These are phyloP conservation scores for Alloteropsis angusta DNA, from an alignment of 202 grass and related monocot species.

Conservation along the genomic window DNA sequence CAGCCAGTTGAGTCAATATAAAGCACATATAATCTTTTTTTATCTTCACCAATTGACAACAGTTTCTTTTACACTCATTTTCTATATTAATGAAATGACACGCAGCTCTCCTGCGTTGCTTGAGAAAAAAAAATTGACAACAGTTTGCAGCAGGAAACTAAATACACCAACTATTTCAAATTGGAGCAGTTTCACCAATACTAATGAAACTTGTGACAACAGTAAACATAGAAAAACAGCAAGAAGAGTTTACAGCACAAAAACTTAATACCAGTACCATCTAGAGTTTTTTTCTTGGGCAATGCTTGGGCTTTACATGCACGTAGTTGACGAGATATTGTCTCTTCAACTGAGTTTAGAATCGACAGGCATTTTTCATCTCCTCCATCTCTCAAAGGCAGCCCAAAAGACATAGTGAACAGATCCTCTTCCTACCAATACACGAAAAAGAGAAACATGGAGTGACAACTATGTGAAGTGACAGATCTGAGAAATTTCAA, in stretches of 20 bases:
- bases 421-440: constrained; percentile 85
- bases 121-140: too few relatives aligned
- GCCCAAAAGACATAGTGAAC: constrained; percentile 86
- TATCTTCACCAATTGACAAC: background rate
- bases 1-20: background rate
- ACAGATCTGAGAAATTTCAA: background rate
- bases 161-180: background rate
- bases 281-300: constrained; percentile 77
- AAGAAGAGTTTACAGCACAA: background rate
- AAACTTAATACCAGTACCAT: constrained; percentile 45
- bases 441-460: constrained; percentile 9
- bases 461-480: background rate
- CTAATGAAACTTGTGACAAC: constrained; percentile 10
- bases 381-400: constrained; percentile 80
- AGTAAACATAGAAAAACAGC: background rate
- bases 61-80: background rate
- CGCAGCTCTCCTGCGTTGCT: too few relatives aligned
- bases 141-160: background rate
- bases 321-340: constrained; percentile 77
- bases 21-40: background rate
- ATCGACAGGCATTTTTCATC: constrained; percentile 78
- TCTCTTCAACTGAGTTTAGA: constrained; percentile 91
- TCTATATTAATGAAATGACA: too few relatives aligned
- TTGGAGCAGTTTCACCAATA: background rate
- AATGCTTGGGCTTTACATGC: constrained; percentile 71